Base-by-base conservation (phyloP, 2,329 filamentous ascomycete genomes). In the Alternaria ventricosa region DNA sequence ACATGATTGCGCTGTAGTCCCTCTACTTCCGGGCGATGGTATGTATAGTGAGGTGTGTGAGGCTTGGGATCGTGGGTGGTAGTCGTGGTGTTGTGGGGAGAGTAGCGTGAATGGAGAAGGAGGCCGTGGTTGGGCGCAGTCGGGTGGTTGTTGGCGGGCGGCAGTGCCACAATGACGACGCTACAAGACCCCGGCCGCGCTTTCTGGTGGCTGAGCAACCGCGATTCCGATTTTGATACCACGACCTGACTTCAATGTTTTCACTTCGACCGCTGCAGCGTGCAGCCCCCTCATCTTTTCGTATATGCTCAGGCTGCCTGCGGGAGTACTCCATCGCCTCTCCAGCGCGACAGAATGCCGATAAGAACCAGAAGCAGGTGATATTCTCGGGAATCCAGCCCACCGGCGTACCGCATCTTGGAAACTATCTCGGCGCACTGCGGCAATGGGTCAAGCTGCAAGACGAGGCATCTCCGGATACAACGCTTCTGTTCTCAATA, bases 371-470 rank as follows among this genome's bases (percentile, higher is more conserved):
- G 57, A 65, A 59, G 45, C 68, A 71, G 57, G 71, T 72, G 55
- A 88, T 98, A 74, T 97, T 99, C 84, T 98, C 96, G 4, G 96
- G 94, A 57, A 99, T 99, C 72, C 96, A 99, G 80, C 96, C 96
- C 18, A 99, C 96, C 0, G 96, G 95, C 36, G 87, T 96, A 23
- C 96, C 96, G 13, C 96, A 99, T 79, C 83, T 99, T 28, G 96
- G 96, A 59, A 99, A 99, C 82, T 99, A 97, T 80, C 87, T 97
- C 11, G 96, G 96, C 25, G 96, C 96, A 15, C 83, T 99, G 59
- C 88, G 89, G 55, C 89, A 93, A 84, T 99, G 96, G 96, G 91
- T 92, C 50, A 85, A 86, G 64, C 84, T 97, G 8, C 95, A 99
- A 69, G 83, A 93, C 64, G 83, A 86, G 41, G 84, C 88, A 0